Evolutionary conservation across 257 asterid genomes (phyloP).

Genomic region (Prunella vulgaris): DNA sequence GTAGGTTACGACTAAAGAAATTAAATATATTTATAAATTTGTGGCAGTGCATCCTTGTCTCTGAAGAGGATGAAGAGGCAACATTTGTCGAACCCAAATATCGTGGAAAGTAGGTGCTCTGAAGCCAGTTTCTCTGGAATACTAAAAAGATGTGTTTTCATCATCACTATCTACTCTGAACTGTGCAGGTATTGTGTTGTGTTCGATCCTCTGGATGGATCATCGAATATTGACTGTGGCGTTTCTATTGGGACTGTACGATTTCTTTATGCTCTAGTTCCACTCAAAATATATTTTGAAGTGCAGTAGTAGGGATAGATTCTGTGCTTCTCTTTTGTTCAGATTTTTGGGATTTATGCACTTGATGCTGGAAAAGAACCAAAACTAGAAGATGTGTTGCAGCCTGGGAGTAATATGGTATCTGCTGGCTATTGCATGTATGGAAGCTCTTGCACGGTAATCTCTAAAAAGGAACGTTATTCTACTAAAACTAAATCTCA

Average conservation of each 20-base stretch:
- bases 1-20: neutral
- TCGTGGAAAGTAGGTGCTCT: slow-evolving; percentile 71
- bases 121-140: neutral
- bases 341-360: slow-evolving; percentile 90
- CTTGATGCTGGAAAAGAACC: slow-evolving; percentile 60
- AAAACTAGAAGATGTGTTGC: slow-evolving; percentile 70
- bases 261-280: neutral
- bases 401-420: slow-evolving; percentile 90
- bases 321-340: slow-evolving; percentile 20
- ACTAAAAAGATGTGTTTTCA: neutral
- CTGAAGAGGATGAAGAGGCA: slow-evolving; percentile 95
- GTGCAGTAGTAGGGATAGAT: no score
- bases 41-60: slow-evolving; percentile 85
- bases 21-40: slow-evolving; percentile 7
- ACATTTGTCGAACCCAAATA: slow-evolving; percentile 67
- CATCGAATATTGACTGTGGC: slow-evolving; percentile 96
- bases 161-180: neutral
- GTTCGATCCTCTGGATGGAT: slow-evolving; percentile 96
- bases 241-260: slow-evolving; percentile 95
- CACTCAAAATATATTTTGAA: neutral
- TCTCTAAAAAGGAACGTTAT: no score
- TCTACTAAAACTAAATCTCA: no score
- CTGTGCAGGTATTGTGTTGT: slow-evolving; percentile 85
- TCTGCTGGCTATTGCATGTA: slow-evolving; percentile 99
- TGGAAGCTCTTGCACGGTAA: slow-evolving; percentile 97